Evolutionary conservation across 2,329 filamentous ascomycete species (phyloP), one percentile per base, ranked within the genome.

Genomic region (Penicillium aurantiogriseum): DNA sequence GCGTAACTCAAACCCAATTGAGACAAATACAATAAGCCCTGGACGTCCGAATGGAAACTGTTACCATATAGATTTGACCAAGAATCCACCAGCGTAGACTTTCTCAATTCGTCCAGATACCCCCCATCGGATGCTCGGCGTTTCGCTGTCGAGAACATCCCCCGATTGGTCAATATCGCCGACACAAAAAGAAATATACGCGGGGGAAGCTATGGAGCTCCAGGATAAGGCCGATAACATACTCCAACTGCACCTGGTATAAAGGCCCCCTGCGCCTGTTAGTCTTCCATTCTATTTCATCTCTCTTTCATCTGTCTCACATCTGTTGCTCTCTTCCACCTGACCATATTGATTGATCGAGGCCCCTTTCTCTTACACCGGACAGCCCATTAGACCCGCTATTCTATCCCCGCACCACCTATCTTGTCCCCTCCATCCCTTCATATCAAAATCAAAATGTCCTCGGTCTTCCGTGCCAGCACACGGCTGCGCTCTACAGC

Each of bases 391-490:
- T 52, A 36, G 31, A 39, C 33, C 33, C 21, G 40, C 49, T 51
- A 29, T 53, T 51, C 60, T 52, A 51, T 56, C 58, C 44, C 56
- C 29, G 21, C 49, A 25, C 2, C 19, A 15, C 5, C 21, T n/a
- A 35, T n/a, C 19, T 23, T 3, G 15, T 3, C 29, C 50, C 17
- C 39, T 33, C 7, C 46, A 51, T 23, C 54, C 36, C 17, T 52
- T 49, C 31, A 49, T 43, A 47, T 38, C 51, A 36, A 31, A 55
- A 45, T 59, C 58, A 64, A 56, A 67, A 76, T 77, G 75, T 67
- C 74, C 44, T 71, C 70, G 27, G 59, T 74, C 52, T 65, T 73
- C 62, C 74, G 75, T 42, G 73, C 72, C 50, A 69, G 71, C 61
- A 55, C 72, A 48, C 67, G 70, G 58, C 60, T 75, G 64, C 70